Evolutionary conservation across 345 rosid species (phyloP), one percentile per base, ranked within the genome.

Genomic region (Bruguiera sexangula): DNA sequence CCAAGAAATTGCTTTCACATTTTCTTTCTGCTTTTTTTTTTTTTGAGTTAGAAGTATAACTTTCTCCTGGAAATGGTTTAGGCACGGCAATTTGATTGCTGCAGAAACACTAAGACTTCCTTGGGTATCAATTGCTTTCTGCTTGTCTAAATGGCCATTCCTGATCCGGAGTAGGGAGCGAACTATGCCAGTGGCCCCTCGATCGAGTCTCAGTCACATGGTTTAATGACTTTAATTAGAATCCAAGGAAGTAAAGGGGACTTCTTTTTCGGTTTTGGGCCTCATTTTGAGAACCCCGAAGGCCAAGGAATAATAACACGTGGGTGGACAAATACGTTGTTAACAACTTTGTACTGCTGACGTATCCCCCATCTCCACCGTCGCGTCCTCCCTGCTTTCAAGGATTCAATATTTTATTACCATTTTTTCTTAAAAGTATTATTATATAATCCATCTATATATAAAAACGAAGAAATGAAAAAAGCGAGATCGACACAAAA

Each of bases 281-380:
- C 73, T 75, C 79, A 68, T 63, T 62, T 73, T 60, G 80, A 76
- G 81, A 73, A 85, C 66, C 69, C 77, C 74, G 69, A 70, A 73
- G 74, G 79, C 74, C 63, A 78, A 75, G 76, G 87, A 75, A 79
- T 77, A 85, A 51, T 65, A 8, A 68, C 83, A 75, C 68, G 78
- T 81, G 79, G 69, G 50, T 43, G 18, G 50, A 3, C 16, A 43
- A 43, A 43, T 43, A 13, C 13, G 50, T 43, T 43, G 16, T 43
- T 43, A 13, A 43, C 18, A 13, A 13, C 50, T 43, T 43, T 13
- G 50, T 43, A 43, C 18, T 3, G 50, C 18, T 43, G 4, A 3
- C 50, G 18, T 43, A 43, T 13, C 50, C 18, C 48, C 18, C 2
- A 43, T 18, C 18, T 43, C 50, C 50, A 43, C 5, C 50, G 4